Evolutionary conservation across 2,329 filamentous ascomycete genomes (phyloP).

Genomic region (Aureobasidium sp.): DNA sequence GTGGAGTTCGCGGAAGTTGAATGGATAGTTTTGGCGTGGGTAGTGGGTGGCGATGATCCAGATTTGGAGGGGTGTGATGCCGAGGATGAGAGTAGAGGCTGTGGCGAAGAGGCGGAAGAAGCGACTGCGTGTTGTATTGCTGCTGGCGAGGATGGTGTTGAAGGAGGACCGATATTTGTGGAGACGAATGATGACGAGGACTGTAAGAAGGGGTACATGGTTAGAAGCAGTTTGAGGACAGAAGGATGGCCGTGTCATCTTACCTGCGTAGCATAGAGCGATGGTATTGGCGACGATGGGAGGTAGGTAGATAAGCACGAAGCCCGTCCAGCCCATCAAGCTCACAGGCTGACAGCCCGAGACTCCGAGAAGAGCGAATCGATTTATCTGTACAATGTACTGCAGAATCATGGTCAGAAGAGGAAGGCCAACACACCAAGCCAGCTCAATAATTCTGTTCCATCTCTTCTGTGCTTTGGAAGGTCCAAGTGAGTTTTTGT

Average conservation of each 20-base stretch:
- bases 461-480: conserved; percentile 54
- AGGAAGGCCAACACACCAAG: conserved; percentile 64
- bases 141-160: conserved; percentile 58
- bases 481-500: conserved; percentile 57
- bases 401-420: conserved; percentile 61
- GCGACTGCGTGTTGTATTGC: conserved; percentile 62
- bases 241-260: conserved; percentile 31
- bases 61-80: conserved; percentile 59
- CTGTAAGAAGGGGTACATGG: conserved; percentile 38
- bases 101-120: conserved; percentile 70
- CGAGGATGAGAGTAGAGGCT: conserved; percentile 53
- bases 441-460: conserved; percentile 55
- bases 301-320: conserved; percentile 59
- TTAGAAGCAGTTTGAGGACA: neutral
- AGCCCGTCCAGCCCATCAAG: conserved; percentile 59
- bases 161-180: conserved; percentile 67
- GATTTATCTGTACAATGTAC: conserved; percentile 64
- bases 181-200: conserved; percentile 66
- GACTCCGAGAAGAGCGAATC: conserved; percentile 66
- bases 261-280: conserved; percentile 65
- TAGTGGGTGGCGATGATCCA: conserved; percentile 57
- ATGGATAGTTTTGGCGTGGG: conserved; percentile 29
- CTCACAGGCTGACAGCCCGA: conserved; percentile 63
- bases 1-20: conserved; percentile 61
- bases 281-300: conserved; percentile 59